Base-by-base conservation (phyloP, 192 early-diverging fungal genomes). In the Lobosporangium transversale region DNA sequence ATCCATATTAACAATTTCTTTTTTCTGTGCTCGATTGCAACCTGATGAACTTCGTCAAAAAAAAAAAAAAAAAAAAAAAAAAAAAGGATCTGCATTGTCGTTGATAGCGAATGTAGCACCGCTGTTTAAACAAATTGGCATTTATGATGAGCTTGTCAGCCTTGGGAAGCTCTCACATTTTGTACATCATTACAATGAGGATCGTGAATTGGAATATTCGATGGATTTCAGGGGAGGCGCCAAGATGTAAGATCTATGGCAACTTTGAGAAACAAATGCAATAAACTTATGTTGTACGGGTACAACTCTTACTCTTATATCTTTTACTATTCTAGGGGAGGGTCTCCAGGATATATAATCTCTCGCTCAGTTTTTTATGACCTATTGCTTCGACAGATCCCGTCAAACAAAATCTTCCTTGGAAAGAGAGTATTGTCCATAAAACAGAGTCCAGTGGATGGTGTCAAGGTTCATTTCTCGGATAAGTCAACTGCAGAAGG, bases 391-490 rank as follows among this genome's bases (percentile, higher is more conserved):
- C 31, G 47, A 23, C 44, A 35, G 20, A 35, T 62, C 14, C 60
- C 60, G 4, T 2, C 48, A 5, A 31, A 52, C 11, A 53, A 44
- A 30, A 50, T 68, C 20, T 49, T 51, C 3, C 30, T 53, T 20
- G 36, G 55, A 8, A 68, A 68, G 14, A 27, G 50, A n/a, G 26
- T 68, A 12, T 24, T 68, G 7, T 68, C 66, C 0, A 5, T 68
- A 2, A 23, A 53, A 17, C 47, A 68, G 37, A 53, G 43, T 43
- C n/a, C n/a, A n/a, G 31, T 52, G 8, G 3, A 33, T 5, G 62
- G 60, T 2, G 55, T 64, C n/a, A 21, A 18, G 10, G 36, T 58
- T 15, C 35, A 24, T 4, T 70, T 42, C 29, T 54, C 68, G 1
- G 59, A 70, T 18, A 48, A 48, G 4, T 12, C 52, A 7, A 23